Conservation (phyloP, 495 filamentous ascomycete species). For the Aspergillus avenaceus region DNA sequence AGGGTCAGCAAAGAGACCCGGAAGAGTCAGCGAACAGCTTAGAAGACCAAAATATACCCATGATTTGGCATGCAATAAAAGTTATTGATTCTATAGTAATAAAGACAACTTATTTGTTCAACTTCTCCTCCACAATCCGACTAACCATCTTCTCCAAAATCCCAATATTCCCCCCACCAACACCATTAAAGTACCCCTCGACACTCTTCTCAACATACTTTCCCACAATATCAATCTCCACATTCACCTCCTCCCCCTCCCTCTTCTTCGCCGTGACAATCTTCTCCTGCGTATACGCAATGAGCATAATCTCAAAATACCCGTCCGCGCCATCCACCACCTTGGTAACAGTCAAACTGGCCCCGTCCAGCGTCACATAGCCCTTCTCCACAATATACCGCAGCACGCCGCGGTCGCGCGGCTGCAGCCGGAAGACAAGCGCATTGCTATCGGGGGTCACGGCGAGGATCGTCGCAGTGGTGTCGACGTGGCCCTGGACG, state of each 20-base stretch:
- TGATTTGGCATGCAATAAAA: not conserved
- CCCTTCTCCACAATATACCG: slow-evolving; percentile 94
- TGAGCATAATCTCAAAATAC: slow-evolving; percentile 98
- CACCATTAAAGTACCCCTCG: slow-evolving; percentile 52
- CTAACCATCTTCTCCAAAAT: slow-evolving; percentile 82
- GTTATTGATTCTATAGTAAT: not conserved
- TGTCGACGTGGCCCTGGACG: slow-evolving; percentile 94
- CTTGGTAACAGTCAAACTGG: slow-evolving; percentile 84
- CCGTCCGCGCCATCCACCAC: slow-evolving; percentile 68
- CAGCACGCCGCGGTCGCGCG: slow-evolving; percentile 61
- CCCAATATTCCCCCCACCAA: slow-evolving; percentile 48
- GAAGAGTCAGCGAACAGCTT: not conserved
- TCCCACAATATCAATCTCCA: slow-evolving; percentile 97
- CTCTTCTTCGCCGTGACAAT: slow-evolving; percentile 80
- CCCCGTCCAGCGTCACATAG: slow-evolving; percentile 93
- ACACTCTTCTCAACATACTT: slow-evolving; percentile 98
- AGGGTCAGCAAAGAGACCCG: too few relatives aligned
- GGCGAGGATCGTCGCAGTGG: slow-evolving; percentile 65
- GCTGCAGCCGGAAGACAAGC: slow-evolving; percentile 75
- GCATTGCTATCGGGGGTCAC: slow-evolving; percentile 80
- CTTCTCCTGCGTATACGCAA: slow-evolving; percentile 95
- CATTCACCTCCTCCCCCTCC: slow-evolving; percentile 83
- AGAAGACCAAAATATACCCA: slow-evolving; percentile 7
- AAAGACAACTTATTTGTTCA: slow-evolving; percentile 35
- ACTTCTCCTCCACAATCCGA: slow-evolving; percentile 69